These are phyloP conservation scores for Apiotrichum domesticum DNA, from an alignment of 1,284 basidiomycete genomes.

Conservation along the genomic window DNA sequence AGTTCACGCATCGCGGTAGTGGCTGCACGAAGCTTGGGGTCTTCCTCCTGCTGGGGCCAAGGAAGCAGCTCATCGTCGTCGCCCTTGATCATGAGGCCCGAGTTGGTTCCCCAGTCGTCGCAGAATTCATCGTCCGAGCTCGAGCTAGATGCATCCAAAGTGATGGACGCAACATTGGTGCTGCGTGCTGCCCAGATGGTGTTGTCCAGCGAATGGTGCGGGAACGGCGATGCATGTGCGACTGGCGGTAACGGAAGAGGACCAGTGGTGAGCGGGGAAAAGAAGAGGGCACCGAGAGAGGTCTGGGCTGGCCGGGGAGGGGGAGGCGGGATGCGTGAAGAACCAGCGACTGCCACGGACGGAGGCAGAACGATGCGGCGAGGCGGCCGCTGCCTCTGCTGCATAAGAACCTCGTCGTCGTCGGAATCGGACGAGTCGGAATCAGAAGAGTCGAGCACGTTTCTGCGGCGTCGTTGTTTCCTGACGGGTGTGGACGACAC, in stretches of 20 bases:
- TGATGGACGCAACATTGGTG: conserved; percentile 15
- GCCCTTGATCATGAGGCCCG: conserved; percentile 29
- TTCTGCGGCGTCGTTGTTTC: not conserved
- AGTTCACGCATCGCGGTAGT: conserved; percentile 39
- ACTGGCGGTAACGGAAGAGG: conserved; percentile 13
- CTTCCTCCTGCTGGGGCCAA: conserved; percentile 31
- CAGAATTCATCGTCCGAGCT: conserved; percentile 41
- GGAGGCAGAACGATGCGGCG: conserved; percentile 16
- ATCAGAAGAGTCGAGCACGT: conserved; percentile 34
- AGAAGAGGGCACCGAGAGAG: conserved; percentile 31
- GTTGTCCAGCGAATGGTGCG: conserved; percentile 44
- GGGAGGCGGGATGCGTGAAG: conserved; percentile 6
- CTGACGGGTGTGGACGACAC: not conserved
- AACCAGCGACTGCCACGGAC: conserved; percentile 2
- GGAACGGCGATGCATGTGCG: conserved; percentile 35
- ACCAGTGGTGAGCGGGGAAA: conserved; percentile 18
- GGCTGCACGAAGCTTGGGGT: conserved; percentile 36
- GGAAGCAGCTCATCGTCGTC: conserved; percentile 21
- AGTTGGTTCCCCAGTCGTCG: conserved; percentile 35
- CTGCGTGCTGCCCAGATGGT: conserved; percentile 36
- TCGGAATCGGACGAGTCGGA: conserved; percentile 38
- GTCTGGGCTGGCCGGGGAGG: conserved; percentile 15
- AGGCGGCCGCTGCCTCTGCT: conserved; percentile 9
- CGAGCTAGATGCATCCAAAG: conserved; percentile 29
- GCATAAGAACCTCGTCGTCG: conserved; percentile 14